Conservation (phyloP, 1,284 basidiomycete genomes). For the Phellopilus nigrolimitatus region DNA sequence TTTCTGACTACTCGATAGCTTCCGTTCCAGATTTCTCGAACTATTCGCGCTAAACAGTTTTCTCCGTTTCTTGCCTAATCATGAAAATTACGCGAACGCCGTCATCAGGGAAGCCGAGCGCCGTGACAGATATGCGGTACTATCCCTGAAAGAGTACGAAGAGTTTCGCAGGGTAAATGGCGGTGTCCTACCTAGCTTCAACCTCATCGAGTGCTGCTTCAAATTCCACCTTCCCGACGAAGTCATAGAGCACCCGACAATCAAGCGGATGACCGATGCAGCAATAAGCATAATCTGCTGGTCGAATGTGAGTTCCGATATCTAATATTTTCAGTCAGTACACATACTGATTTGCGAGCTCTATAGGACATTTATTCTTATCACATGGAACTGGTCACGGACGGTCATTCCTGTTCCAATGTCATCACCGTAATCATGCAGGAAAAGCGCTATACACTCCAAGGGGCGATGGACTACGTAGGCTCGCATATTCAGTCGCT, state of each 20-base stretch:
- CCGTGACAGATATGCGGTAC: slow-evolving; percentile 57
- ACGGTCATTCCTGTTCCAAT: slow-evolving; percentile 56
- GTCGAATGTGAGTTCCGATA: slow-evolving; percentile 51
- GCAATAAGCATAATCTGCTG: slow-evolving; percentile 62
- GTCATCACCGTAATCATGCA: slow-evolving; percentile 63
- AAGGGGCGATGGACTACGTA: slow-evolving; percentile 54
- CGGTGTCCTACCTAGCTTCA: slow-evolving; percentile 57
- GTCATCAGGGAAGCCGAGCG: slow-evolving; percentile 56
- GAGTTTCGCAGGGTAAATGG: slow-evolving; percentile 62
- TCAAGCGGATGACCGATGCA: slow-evolving; percentile 51
- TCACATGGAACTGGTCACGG: slow-evolving; percentile 59
- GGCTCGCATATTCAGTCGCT: slow-evolving; percentile 48
- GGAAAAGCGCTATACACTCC: slow-evolving; percentile 43
- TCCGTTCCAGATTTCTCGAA: background rate
- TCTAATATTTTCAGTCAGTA: background rate
- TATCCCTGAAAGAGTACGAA: slow-evolving; percentile 47
- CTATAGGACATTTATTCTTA: slow-evolving; percentile 65
- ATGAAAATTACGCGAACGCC: slow-evolving; percentile 42
- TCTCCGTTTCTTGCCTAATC: slow-evolving; percentile 1
- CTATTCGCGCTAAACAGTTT: background rate
- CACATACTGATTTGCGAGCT: background rate
- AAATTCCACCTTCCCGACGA: slow-evolving; percentile 58
- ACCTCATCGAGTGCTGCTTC: slow-evolving; percentile 53
- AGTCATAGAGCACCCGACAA: slow-evolving; percentile 48
- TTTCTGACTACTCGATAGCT: too few relatives aligned